Evolutionary conservation across 306 rosid species (phyloP).

Genomic region (Rosa chinensis): DNA sequence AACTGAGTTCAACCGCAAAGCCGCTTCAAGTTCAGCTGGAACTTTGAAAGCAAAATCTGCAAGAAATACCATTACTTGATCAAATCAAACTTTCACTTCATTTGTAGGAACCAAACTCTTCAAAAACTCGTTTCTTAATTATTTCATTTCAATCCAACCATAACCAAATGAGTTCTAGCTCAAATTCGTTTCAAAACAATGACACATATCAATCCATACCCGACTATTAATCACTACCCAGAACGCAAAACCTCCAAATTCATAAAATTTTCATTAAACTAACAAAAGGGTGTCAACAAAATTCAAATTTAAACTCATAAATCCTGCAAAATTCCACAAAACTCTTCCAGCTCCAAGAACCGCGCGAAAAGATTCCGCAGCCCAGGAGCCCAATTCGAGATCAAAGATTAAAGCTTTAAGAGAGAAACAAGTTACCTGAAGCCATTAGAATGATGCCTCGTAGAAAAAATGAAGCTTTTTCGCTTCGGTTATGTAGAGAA

Average conservation of each 20-base stretch:
- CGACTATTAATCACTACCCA: conserved; percentile 5
- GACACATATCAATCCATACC: background rate
- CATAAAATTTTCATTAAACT: background rate
- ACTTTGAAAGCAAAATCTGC: conserved; percentile 62
- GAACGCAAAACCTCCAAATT: background rate
- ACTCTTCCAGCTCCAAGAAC: background rate
- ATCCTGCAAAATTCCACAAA: conserved; percentile 2
- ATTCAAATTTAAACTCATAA: background rate
- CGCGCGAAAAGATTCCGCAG: background rate
- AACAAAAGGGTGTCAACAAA: background rate
- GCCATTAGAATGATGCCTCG: conserved; percentile 46
- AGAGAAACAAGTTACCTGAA: conserved; percentile 49
- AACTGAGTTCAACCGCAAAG: conserved; percentile 70
- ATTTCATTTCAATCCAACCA: background rate
- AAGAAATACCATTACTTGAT: conserved; percentile 12
- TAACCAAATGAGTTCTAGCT: conserved; percentile 3
- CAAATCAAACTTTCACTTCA: background rate
- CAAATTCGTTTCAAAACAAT: conserved; percentile 18
- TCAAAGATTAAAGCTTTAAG: background rate
- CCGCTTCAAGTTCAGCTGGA: conserved; percentile 76
- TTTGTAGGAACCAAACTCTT: background rate
- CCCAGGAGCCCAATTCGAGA: background rate
- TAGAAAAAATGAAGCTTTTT: background rate
- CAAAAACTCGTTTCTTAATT: background rate
- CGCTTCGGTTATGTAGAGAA: conserved; percentile 24